Base-by-base conservation (phyloP, 2,329 filamentous ascomycete species). In the Fusarium coicis region DNA sequence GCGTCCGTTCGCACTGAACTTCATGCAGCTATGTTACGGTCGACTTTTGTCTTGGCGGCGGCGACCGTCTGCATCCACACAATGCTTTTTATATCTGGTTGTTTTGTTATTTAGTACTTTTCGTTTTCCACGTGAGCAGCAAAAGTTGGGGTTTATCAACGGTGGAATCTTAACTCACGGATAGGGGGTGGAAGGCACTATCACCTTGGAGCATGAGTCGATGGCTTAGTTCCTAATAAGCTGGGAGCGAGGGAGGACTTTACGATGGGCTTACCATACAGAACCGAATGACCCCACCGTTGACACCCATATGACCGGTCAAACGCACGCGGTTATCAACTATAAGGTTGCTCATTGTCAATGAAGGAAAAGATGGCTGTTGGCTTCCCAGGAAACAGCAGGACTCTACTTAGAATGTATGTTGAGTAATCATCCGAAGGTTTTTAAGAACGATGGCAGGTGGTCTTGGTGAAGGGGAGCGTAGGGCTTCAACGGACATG, bases 351-450 rank as follows among this genome's bases (percentile, higher is more conserved):
- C 76, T 74, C 62, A 66, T 70, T 74, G 67, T 65, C 59, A 71
- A 70, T 71, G 62, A 63, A 65, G 66, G 61, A 65, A 63, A 61
- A 55, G 46, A 55, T 63, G 57, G 68, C 66, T 67, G 54, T 64
- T 69, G 50, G 69, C 57, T 66, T 66, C 59, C 55, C 66, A 54
- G 66, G 68, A 68, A 67, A 73, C 68, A 68, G 54, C 70, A 68
- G 69, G 63, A 74, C 66, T 71, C 73, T 77, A 76, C 68, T 74
- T 78, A 78, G 76, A 78, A 75, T 78, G 76, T 78, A 78, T 77
- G 63, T 77, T 68, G 77, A 78, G 74, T 78, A 76, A 75, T 76
- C 73, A 78, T 78, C 57, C 71, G 76, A 78, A 66, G 76, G 75
- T 73, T 74, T 70, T 68, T 55, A 76, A 70, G 73, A 78, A 64